A percentile compares a stretch with the other conserved stretches of the same genome.
phyloP scores from a whole-genome alignment of 148 eudicot genomes.

The Suaeda aralocaspica region DNA sequence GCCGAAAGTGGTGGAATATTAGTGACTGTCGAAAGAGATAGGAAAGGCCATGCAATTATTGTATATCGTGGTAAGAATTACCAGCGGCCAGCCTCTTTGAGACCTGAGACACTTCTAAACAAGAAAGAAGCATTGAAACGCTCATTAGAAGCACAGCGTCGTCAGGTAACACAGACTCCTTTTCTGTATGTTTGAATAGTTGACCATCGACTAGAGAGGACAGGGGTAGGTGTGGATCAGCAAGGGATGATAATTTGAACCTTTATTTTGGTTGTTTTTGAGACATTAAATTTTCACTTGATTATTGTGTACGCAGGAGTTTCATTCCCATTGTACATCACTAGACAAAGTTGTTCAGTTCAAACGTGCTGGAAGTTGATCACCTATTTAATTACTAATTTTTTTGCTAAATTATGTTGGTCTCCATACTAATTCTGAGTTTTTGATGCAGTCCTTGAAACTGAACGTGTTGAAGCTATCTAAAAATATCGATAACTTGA shows the following conservation, averaged over 20 bases:
- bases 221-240: background rate
- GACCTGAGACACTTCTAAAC: slow-evolving; percentile 74
- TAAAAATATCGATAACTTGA: slow-evolving; percentile 53
- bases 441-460: slow-evolving; percentile 79
- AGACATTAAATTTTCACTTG: background rate
- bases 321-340: background rate
- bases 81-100: slow-evolving; percentile 69
- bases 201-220: background rate
- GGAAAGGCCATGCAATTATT: slow-evolving; percentile 78
- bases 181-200: background rate
- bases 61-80: slow-evolving; percentile 96
- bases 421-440: slow-evolving; percentile 14
- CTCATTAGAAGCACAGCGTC: slow-evolving; percentile 75
- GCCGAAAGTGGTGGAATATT: slow-evolving; percentile 95
- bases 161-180: slow-evolving; percentile 42
- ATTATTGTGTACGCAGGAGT: background rate
- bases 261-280: background rate
- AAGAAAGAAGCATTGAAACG: slow-evolving; percentile 88
- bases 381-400: background rate
- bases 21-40: slow-evolving; percentile 75
- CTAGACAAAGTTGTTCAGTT: background rate
- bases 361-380: background rate
- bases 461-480: slow-evolving; percentile 82
- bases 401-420: background rate
- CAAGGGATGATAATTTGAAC: background rate